phyloP scores from a whole-genome alignment of 169 alveolate genomes.

The Eimeria tenella region DNA sequence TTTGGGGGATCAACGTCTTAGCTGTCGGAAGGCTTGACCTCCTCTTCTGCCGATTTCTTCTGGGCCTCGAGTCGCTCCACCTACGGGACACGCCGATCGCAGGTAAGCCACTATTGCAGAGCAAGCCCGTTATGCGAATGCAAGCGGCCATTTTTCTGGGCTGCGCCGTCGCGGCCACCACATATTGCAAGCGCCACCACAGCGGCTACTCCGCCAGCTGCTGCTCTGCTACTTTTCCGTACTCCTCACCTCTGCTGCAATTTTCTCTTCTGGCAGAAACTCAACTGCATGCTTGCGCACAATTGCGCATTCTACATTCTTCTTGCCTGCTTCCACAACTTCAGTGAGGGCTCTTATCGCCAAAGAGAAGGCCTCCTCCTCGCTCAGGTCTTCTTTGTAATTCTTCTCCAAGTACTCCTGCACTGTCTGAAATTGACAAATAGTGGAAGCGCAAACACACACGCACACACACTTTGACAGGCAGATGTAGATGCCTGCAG shows the following conservation, averaged over 20 bases:
- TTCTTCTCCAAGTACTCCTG: constrained; percentile 96
- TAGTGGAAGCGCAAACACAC: neutral
- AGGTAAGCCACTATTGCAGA: neutral
- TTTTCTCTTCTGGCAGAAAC: constrained; percentile 40
- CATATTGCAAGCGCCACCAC: neutral
- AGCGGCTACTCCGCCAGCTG: neutral
- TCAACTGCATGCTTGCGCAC: constrained; percentile 5
- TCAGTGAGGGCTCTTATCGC: constrained; percentile 97
- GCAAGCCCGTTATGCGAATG: too few species aligned
- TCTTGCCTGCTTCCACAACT: constrained; percentile 85
- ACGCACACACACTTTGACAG: neutral
- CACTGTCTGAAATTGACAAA: constrained; percentile 84
- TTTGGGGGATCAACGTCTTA: too few species aligned
- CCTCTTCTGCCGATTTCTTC: constrained; percentile 66
- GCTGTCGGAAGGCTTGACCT: constrained; percentile 11
- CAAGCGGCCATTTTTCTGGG: neutral
- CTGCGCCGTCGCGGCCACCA: neutral
- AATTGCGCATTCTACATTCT: constrained; percentile 76
- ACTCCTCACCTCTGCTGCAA: constrained; percentile 32
- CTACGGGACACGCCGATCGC: constrained; percentile 1
- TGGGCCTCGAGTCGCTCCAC: constrained; percentile 44
- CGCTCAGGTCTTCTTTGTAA: constrained; percentile 92
- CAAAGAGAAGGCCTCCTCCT: constrained; percentile 92
- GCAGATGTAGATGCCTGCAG: neutral
- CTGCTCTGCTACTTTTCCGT: neutral